Base-by-base conservation (phyloP, 768 basidiomycete species). In the Roridomyces roridus region DNA sequence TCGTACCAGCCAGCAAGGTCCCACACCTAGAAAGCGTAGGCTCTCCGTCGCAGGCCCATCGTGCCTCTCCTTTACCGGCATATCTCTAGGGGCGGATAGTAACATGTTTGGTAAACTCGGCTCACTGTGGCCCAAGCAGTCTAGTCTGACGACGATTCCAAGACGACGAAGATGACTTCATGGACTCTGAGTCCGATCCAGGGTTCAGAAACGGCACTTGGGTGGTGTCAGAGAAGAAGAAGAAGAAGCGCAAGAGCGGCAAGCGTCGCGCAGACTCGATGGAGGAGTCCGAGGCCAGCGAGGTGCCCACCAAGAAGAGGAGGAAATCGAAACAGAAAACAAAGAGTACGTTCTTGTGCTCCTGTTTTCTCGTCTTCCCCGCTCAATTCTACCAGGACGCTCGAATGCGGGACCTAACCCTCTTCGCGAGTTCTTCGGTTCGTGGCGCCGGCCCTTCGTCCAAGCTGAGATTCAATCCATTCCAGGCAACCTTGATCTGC, bases 161-260 rank as follows among this genome's bases (percentile, higher is more conserved):
- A 47, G 58, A 67, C 2, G 81, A 83, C 63, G 79, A 80, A 0
- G 82, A 84, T 28, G 81, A 83, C 44, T 84, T 84, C 60, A 74
- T n/a, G n/a, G 7, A 34, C 31, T 34, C 10, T 34, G 31, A 34
- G 10, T 34, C 31, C 10, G 31, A 34, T 15, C 31, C 31, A 10
- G 31, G 15, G 11, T 34, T 34, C 31, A 8, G 10, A 34, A 34
- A 72, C 24, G 72, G 80, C 4, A 79, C 79, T 2, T 55, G 65
- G 7, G 77, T 75, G 55, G 50, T 77, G 5, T 70, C 70, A 21
- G 74, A 77, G 20, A 35, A 9, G 18, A 35, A 40, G n/a, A 15
- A 6, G 31, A 39, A 15, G 46, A 55, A 46, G 48, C 58, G 52
- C 46, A 75, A 72, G 51, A 64, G 68, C 29, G 64, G 57, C 23